These are phyloP conservation scores for Coniochaeta hoffmannii DNA, from an alignment of 2,329 filamentous ascomycete genomes.

Conservation along the genomic window DNA sequence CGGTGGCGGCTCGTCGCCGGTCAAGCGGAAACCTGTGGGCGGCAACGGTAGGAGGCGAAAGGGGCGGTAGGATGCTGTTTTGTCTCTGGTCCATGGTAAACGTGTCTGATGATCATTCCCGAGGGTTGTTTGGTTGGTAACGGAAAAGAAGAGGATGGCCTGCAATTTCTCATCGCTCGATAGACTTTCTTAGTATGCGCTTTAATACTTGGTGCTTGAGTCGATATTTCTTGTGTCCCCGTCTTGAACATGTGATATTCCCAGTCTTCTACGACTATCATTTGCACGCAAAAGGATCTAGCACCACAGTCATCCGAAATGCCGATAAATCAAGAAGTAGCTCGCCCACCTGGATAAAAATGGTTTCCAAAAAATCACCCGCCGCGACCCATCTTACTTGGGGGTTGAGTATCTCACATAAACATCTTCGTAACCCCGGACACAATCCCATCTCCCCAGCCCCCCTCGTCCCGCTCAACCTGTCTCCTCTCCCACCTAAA, in stretches of 20 bases:
- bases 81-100: neutral
- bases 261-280: too few species aligned
- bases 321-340: too few species aligned
- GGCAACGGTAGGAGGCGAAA: constrained; percentile 10
- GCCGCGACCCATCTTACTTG: neutral
- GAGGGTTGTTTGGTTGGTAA: neutral
- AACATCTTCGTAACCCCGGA: constrained; percentile 20
- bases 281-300: too few species aligned
- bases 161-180: neutral
- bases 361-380: constrained; percentile 1
- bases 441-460: constrained; percentile 11
- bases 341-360: too few species aligned
- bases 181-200: neutral
- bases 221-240: neutral
- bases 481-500: constrained; percentile 11
- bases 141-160: neutral
- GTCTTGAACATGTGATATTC: neutral
- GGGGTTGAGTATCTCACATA: constrained; percentile 4
- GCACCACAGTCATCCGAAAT: too few species aligned
- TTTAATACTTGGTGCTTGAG: neutral
- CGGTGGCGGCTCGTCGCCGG: constrained; percentile 21
- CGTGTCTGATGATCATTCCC: neutral
- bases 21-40: constrained; percentile 30
- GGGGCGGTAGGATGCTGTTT: neutral
- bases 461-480: constrained; percentile 22